These are phyloP conservation scores for Zygosaccharomyces kombuchaensis DNA, from an alignment of 805 yeast species.

Conservation along the genomic window DNA sequence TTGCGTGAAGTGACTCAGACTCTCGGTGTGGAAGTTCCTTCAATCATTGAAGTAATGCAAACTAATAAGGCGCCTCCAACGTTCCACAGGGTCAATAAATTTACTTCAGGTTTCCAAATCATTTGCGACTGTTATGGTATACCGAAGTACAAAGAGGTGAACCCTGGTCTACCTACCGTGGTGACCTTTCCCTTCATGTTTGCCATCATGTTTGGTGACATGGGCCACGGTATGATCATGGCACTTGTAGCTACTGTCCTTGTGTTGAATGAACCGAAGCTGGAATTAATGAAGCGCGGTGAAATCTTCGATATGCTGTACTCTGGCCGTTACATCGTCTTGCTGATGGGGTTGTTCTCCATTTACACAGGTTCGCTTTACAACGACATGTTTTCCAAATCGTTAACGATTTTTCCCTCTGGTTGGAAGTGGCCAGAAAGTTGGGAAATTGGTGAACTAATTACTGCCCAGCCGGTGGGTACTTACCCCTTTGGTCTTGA, in stretches of 20 bases:
- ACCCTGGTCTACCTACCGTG: conserved; percentile 70
- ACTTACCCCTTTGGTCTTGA: conserved; percentile 63
- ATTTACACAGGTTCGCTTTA: conserved; percentile 71
- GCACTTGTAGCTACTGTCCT: conserved; percentile 50
- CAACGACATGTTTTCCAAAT: conserved; percentile 67
- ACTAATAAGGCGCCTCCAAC: conserved; percentile 72
- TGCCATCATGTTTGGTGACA: conserved; percentile 80
- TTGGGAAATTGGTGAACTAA: conserved; percentile 46
- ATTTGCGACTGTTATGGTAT: conserved; percentile 76
- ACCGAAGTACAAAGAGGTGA: conserved; percentile 70
- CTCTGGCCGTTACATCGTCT: conserved; percentile 62
- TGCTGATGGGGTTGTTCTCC: conserved; percentile 68
- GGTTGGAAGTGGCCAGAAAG: conserved; percentile 66
- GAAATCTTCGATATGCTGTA: conserved; percentile 77
- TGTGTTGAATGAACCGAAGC: conserved; percentile 50
- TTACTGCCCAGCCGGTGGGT: conserved; percentile 47
- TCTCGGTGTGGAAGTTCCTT: conserved; percentile 35
- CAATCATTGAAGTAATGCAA: conserved; percentile 53
- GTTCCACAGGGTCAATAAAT: conserved; percentile 63
- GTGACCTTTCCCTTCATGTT: conserved; percentile 79
- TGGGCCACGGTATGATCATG: conserved; percentile 71
- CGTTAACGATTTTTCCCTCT: conserved; percentile 60
- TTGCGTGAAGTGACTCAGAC: conserved; percentile 39
- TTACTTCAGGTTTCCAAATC: conserved; percentile 63
- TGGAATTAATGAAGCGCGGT: conserved; percentile 56